Percentiles rank a stretch among this genome's conserved stretches.
Evolutionary conservation across 2,329 filamentous ascomycete genomes (phyloP).

Genomic region (Fusarium staphyleae): DNA sequence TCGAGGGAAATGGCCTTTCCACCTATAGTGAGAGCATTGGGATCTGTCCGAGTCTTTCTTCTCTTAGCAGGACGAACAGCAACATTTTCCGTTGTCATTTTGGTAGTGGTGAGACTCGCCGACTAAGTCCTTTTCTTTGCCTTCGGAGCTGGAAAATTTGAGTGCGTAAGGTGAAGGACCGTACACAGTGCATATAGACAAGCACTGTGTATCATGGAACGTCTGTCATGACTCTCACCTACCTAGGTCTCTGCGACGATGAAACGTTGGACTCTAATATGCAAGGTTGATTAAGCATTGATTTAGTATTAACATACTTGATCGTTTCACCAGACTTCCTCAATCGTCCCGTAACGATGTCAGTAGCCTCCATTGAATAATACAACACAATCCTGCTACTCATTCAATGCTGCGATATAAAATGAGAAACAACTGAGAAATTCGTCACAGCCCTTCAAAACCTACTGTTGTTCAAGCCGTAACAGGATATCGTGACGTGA

Average conservation of each 20-base stretch:
- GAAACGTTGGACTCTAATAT: too few species aligned
- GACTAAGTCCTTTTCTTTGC: background rate
- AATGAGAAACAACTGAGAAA: too few species aligned
- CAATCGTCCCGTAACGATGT: too few species aligned
- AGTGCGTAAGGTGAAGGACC: background rate
- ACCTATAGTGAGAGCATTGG: constrained; percentile 54
- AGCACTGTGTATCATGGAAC: constrained; percentile 1
- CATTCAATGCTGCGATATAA: background rate
- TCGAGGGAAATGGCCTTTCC: constrained; percentile 58
- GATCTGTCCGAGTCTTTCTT: constrained; percentile 45
- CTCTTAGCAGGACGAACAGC: constrained; percentile 47
- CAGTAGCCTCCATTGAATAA: background rate
- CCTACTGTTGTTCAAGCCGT: background rate
- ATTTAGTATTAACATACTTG: too few species aligned
- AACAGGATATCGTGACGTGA: background rate
- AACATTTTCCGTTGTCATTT: constrained; percentile 40
- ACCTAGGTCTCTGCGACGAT: too few species aligned
- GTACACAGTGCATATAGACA: background rate
- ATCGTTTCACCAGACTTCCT: too few species aligned
- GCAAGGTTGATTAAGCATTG: too few species aligned
- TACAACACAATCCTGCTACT: background rate
- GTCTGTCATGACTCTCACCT: background rate
- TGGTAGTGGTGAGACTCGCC: constrained; percentile 7
- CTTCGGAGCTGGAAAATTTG: constrained; percentile 17
- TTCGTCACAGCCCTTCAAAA: too few species aligned